Evolutionary conservation across 2,329 filamentous ascomycete genomes (phyloP).

Genomic region (Fusarium tjaetaba): DNA sequence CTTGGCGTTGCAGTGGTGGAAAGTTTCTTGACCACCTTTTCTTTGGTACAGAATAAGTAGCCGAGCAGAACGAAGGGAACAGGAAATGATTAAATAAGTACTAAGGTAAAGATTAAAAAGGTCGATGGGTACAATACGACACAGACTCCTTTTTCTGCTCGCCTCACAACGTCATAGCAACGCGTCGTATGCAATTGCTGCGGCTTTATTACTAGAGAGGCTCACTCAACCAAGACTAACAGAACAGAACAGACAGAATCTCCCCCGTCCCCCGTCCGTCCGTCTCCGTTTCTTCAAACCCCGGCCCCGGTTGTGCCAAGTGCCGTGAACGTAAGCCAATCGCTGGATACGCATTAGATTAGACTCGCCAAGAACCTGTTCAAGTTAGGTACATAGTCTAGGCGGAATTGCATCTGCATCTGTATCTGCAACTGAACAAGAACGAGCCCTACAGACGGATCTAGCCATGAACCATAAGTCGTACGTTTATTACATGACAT

Average conservation of each 20-base stretch:
- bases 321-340: constrained; percentile 8
- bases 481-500: not conserved
- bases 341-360: not conserved
- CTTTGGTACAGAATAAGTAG: not conserved
- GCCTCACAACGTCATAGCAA: constrained; percentile 18
- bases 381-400: not conserved
- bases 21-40: constrained; percentile 7
- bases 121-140: not conserved
- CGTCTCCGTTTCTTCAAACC: not conserved
- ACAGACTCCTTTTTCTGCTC: constrained; percentile 8
- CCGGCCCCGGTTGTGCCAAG: not conserved
- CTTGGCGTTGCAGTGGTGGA: constrained; percentile 11
- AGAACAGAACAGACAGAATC: not conserved
- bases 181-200: not conserved
- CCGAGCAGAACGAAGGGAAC: not conserved
- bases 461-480: not conserved
- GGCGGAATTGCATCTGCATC: not conserved
- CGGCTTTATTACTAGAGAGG: not conserved
- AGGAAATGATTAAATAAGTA: not conserved
- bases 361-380: not conserved
- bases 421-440: not conserved
- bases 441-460: not conserved
- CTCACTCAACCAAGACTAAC: not conserved
- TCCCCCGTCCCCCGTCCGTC: not conserved
- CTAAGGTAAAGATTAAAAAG: not conserved